Evolutionary conservation across 1,284 basidiomycete species (phyloP), one percentile per base, ranked within the genome.

Genomic region (Psilocybe mexicana): DNA sequence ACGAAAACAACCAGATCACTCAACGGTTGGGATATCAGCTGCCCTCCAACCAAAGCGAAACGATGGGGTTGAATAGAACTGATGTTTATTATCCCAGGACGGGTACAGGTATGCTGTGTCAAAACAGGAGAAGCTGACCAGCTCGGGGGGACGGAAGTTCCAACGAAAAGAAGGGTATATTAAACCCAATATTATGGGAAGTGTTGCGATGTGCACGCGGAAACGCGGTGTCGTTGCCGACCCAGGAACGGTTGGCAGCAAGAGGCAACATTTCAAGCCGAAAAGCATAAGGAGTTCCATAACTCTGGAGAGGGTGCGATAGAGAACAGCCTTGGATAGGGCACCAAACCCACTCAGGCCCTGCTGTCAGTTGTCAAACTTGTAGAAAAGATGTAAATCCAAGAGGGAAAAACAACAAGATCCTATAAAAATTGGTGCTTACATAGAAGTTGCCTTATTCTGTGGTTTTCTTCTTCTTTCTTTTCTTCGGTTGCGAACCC

Each of bases 401-500:
- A 44, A 30, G 43, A 28, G 40, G 28, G 11, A 38, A 14, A 55
- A 28, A 51, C 26, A 38, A 28, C 43, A 50, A 30, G 30, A 51
- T 48, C 12, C 42, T 11, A 44, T 28, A 40, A 48, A 47, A 48
- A 25, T 26, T 35, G 23, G 36, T 33, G 52, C 54, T 43, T 52
- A 59, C 58, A 30, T 28, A 40, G 43, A 54, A 33, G 24, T 23
- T 45, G 36, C 7, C 28, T 56, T 56, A 58, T 56, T 59, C 57
- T 36, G 57, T 48, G 35, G 46, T 55, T 51, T 62, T 62, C 52
- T 57, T 58, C 60, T 70, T 76, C 59, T 72, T 76, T 33, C 30
- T 33, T 68, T 73, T 76, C 63, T 73, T 77, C 52, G 66, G 66
- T 59, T 72, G 73, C 52, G 62, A 66, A 28, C 57, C 56, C 33